Conservation (phyloP, 768 basidiomycete genomes). For the Lactifluus volemus region DNA sequence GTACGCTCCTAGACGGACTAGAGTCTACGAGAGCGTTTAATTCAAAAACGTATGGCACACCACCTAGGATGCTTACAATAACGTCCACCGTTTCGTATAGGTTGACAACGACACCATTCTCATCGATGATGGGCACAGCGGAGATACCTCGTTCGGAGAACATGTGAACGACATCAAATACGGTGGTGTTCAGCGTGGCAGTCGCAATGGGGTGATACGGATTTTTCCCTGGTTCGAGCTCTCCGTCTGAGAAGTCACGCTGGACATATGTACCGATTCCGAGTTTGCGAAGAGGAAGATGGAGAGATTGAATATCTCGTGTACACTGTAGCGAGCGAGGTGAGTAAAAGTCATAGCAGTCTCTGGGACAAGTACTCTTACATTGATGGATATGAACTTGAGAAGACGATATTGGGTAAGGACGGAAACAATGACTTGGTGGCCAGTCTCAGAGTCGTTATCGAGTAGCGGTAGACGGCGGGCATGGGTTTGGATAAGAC, state of each 20-base stretch:
- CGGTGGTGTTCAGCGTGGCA: conserved; percentile 82
- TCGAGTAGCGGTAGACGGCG: conserved; percentile 91
- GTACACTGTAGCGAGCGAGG: conserved; percentile 53
- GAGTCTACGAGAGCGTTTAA: conserved; percentile 46
- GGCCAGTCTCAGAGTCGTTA: conserved; percentile 85
- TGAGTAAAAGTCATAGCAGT: not conserved
- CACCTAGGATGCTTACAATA: conserved; percentile 51
- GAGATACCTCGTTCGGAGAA: conserved; percentile 94
- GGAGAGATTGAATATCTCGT: conserved; percentile 73
- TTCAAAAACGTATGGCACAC: not conserved
- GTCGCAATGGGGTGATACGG: conserved; percentile 89
- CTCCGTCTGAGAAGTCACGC: conserved; percentile 36
- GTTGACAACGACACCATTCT: conserved; percentile 88
- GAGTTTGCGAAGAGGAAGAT: conserved; percentile 72
- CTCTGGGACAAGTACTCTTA: conserved; percentile 30
- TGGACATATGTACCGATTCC: conserved; percentile 89
- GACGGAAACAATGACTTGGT: conserved; percentile 92
- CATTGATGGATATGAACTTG: conserved; percentile 98
- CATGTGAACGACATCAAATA: conserved; percentile 98
- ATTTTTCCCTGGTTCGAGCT: conserved; percentile 45
- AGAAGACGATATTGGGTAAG: conserved; percentile 96
- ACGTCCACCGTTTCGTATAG: conserved; percentile 99
- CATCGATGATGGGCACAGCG: conserved; percentile 93
- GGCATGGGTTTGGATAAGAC: conserved; percentile 92
- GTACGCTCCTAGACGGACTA: conserved; percentile 90